Percentiles rank a stretch among this genome's conserved stretches.
phyloP scores from a whole-genome alignment of 1,284 basidiomycete species.

The Peniophora sp. region DNA sequence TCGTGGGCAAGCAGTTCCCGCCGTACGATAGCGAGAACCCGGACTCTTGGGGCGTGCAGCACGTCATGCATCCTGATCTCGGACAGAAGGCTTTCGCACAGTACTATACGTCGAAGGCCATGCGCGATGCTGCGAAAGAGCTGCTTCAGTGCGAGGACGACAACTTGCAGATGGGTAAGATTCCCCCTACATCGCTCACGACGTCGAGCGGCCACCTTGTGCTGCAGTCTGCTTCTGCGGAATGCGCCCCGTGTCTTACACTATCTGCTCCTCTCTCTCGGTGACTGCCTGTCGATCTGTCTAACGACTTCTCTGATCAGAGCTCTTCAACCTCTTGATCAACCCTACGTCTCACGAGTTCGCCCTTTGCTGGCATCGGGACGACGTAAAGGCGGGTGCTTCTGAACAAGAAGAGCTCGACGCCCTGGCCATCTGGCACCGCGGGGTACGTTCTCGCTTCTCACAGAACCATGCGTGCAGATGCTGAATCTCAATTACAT shows the following conservation, averaged over 20 bases:
- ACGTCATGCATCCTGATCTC: constrained; percentile 72
- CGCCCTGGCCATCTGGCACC: constrained; percentile 55
- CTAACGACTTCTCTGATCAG: constrained; percentile 25
- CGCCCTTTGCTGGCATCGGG: constrained; percentile 77
- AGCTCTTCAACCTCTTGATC: constrained; percentile 75
- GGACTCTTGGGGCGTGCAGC: constrained; percentile 78
- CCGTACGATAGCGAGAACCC: constrained; percentile 54
- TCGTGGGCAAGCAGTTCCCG: constrained; percentile 79
- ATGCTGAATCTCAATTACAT: background rate
- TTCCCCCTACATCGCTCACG: too few relatives aligned
- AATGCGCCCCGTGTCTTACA: constrained; percentile 53
- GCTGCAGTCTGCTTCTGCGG: constrained; percentile 67
- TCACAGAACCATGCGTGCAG: background rate
- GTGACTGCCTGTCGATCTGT: background rate
- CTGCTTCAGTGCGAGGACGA: constrained; percentile 52
- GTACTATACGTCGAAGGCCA: constrained; percentile 60
- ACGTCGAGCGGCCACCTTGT: too few relatives aligned
- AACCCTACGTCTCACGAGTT: constrained; percentile 65
- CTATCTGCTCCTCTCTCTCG: background rate
- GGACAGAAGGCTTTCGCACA: constrained; percentile 48
- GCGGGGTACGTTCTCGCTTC: constrained; percentile 45
- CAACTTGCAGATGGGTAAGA: constrained; percentile 66
- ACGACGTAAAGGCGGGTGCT: constrained; percentile 64
- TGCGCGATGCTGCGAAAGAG: constrained; percentile 40
- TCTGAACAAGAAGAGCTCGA: constrained; percentile 55